Evolutionary conservation across 2,329 filamentous ascomycete genomes (phyloP).

Genomic region (Neofusicoccum kwambonambiense): DNA sequence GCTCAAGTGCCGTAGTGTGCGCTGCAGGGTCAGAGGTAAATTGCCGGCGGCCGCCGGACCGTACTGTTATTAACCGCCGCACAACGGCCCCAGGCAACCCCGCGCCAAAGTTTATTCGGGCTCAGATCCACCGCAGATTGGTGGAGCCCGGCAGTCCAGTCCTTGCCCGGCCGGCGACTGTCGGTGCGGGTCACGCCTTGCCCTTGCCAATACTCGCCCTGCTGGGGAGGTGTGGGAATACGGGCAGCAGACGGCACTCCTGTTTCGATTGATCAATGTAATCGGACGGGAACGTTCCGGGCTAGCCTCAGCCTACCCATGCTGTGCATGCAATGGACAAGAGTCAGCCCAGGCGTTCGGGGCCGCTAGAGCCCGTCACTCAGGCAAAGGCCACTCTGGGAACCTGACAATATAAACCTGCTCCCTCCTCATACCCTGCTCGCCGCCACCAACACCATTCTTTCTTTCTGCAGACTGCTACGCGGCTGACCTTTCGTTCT

Average conservation of each 20-base stretch:
- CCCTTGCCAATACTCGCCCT: not conserved
- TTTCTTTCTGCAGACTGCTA: constrained; percentile 6
- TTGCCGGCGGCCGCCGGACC: constrained; percentile 11
- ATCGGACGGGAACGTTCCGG: not conserved
- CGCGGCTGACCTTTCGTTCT: not conserved
- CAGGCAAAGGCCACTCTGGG: no score
- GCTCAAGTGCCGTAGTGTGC: not conserved
- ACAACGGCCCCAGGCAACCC: not conserved
- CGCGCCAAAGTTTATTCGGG: constrained; percentile 5
- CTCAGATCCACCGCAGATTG: not conserved
- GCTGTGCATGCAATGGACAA: not conserved
- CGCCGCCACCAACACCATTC: not conserved
- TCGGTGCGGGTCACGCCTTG: not conserved
- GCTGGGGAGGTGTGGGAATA: not conserved
- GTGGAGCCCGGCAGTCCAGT: not conserved
- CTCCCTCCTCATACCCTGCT: not conserved
- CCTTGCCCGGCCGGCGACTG: not conserved
- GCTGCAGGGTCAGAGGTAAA: constrained; percentile 6
- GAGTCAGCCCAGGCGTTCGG: not conserved
- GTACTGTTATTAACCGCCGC: constrained; percentile 11
- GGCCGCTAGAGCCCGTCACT: not conserved
- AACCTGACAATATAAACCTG: not conserved
- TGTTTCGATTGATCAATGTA: not conserved
- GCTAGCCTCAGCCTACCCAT: not conserved
- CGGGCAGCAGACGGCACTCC: not conserved